Evolutionary conservation across 1,139 yeast genomes (phyloP).

Genomic region (Pichia sp.): DNA sequence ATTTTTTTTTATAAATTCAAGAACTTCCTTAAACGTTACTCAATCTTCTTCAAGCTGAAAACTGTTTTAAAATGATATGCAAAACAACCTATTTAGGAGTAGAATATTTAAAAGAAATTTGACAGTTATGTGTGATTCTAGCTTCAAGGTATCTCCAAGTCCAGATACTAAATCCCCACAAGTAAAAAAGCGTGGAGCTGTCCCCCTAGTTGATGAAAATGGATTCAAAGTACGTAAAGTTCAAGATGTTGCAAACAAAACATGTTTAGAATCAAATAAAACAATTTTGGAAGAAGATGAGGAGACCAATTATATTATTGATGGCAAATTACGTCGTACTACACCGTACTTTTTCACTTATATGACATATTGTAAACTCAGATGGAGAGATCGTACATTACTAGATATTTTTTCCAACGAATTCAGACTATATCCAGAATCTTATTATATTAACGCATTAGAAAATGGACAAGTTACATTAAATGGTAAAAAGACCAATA

Average conservation of each 20-base stretch:
- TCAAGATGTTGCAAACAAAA: slow-evolving; percentile 38
- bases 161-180: too few relatives aligned
- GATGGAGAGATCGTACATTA: slow-evolving; percentile 83
- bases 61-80: neutral
- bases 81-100: neutral
- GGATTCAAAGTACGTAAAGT: slow-evolving; percentile 48
- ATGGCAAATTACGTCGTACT: slow-evolving; percentile 62
- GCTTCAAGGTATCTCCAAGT: too few relatives aligned
- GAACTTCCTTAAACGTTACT: neutral
- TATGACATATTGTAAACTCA: slow-evolving; percentile 78
- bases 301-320: slow-evolving; percentile 46
- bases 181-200: slow-evolving; percentile 15
- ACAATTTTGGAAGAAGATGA: slow-evolving; percentile 50
- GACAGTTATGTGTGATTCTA: neutral
- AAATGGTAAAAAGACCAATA: slow-evolving; percentile 56
- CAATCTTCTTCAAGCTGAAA: neutral
- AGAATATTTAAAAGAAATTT: neutral
- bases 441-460: slow-evolving; percentile 64
- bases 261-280: slow-evolving; percentile 36
- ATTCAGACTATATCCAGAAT: slow-evolving; percentile 72
- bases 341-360: slow-evolving; percentile 86
- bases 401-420: slow-evolving; percentile 77
- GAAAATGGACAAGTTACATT: slow-evolving; percentile 66
- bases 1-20: neutral
- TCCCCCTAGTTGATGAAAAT: slow-evolving; percentile 35